Conservation (phyloP, 228 moss, liverwort and hornwort genomes). For the Sphagnum magellanicum region DNA sequence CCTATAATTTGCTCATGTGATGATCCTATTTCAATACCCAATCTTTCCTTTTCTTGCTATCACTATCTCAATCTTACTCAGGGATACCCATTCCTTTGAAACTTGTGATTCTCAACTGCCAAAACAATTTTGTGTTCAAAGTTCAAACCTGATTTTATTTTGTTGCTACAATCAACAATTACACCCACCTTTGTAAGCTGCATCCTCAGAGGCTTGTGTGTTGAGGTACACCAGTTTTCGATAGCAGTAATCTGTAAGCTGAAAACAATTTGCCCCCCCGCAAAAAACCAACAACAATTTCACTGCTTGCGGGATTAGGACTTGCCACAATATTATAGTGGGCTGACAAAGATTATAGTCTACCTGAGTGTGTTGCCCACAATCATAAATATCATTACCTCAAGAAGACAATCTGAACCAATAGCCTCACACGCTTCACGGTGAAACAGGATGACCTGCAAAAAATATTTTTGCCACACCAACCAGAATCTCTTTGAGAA, state of each 20-base stretch:
- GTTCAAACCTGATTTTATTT: background rate
- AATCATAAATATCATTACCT: conserved; percentile 27
- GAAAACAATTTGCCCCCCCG: conserved; percentile 8
- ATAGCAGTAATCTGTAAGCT: conserved; percentile 92
- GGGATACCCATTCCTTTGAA: background rate
- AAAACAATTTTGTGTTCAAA: background rate
- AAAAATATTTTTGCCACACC: conserved; percentile 6
- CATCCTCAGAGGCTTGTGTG: conserved; percentile 71
- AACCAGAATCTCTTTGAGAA: background rate
- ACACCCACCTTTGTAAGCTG: conserved; percentile 51
- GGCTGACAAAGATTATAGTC: background rate
- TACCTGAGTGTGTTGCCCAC: background rate
- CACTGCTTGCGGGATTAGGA: conserved; percentile 4
- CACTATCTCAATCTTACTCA: background rate
- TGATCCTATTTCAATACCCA: background rate
- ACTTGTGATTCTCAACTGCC: background rate
- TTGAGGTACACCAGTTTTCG: conserved; percentile 91
- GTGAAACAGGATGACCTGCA: conserved; percentile 77
- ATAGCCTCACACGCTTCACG: conserved; percentile 80
- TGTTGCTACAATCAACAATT: background rate
- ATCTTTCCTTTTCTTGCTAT: background rate
- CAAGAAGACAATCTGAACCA: conserved; percentile 67
- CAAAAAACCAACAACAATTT: background rate
- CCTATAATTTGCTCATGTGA: background rate
- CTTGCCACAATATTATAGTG: background rate